phyloP scores from a whole-genome alignment of 2,329 filamentous ascomycete species.

The Fusarium drepaniforme region DNA sequence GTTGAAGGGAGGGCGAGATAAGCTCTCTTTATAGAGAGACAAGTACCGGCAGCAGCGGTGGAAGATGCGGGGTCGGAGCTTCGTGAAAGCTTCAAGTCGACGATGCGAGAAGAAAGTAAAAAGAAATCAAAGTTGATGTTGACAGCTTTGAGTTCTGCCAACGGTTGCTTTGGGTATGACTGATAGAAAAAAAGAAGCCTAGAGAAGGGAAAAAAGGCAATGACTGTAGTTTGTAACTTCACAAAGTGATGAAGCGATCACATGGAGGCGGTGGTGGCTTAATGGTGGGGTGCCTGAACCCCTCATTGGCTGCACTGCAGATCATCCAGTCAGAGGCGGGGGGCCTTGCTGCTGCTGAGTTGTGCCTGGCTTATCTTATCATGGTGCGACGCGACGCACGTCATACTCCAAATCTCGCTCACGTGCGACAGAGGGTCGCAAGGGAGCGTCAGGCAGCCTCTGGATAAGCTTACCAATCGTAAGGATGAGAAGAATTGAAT shows the following conservation, averaged over 20 bases:
- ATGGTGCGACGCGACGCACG: conserved; percentile 18
- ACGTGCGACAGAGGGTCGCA: conserved; percentile 17
- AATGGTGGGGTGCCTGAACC: conserved; percentile 29
- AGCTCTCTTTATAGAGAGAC: neutral
- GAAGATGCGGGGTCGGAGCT: conserved; percentile 29
- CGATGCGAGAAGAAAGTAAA: neutral
- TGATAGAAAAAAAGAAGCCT: conserved; percentile 22
- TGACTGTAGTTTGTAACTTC: conserved; percentile 4
- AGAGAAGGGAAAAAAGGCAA: conserved; percentile 1
- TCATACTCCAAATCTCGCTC: conserved; percentile 26
- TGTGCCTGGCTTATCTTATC: conserved; percentile 33
- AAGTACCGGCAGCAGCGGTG: neutral
- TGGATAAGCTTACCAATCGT: no score
- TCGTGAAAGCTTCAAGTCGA: neutral
- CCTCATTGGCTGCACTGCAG: conserved; percentile 35
- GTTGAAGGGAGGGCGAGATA: neutral
- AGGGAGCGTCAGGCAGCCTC: no score
- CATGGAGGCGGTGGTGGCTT: conserved; percentile 43
- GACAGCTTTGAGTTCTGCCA: neutral
- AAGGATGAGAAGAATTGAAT: no score
- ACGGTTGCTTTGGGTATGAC: conserved; percentile 22
- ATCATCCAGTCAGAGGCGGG: conserved; percentile 11
- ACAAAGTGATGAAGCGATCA: conserved; percentile 44
- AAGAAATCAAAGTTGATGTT: neutral
- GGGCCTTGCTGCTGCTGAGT: neutral